phyloP scores from a whole-genome alignment of 139 green algal genomes.

The Pleodorina starrii region DNA sequence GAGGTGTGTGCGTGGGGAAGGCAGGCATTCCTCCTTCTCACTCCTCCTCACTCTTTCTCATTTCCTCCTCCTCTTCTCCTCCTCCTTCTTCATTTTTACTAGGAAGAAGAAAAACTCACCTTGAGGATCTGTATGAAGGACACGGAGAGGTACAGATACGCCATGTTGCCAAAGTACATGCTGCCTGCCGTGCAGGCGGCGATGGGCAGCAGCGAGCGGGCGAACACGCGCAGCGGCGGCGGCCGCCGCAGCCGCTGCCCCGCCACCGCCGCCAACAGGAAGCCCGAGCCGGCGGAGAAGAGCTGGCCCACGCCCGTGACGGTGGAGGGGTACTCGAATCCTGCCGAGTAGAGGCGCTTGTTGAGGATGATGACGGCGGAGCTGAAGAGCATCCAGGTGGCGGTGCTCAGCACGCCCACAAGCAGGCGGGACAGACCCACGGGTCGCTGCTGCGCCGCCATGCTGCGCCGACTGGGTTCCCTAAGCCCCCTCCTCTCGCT shows the following conservation, averaged over 20 bases:
- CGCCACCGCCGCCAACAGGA: slow-evolving; percentile 43
- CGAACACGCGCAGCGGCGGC: slow-evolving; percentile 12
- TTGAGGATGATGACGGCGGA: slow-evolving; percentile 80
- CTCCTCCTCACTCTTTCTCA: not conserved
- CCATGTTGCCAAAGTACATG: slow-evolving; percentile 73
- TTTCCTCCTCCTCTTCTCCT: not conserved
- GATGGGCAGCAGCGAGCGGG: slow-evolving; percentile 65
- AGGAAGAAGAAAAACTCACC: not conserved
- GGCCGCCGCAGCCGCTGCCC: slow-evolving; percentile 49
- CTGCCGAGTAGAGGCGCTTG: slow-evolving; percentile 72
- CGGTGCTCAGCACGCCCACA: slow-evolving; percentile 30
- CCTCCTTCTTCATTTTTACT: not conserved
- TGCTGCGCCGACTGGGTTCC: too few relatives aligned
- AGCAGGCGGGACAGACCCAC: not conserved
- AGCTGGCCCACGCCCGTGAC: slow-evolving; percentile 71
- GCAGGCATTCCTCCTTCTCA: not conserved
- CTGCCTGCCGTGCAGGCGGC: slow-evolving; percentile 56
- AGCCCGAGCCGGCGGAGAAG: slow-evolving; percentile 48
- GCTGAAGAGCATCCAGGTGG: slow-evolving; percentile 70
- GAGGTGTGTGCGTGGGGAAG: not conserved
- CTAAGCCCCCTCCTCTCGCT: too few relatives aligned
- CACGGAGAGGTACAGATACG: slow-evolving; percentile 79
- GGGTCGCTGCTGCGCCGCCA: too few relatives aligned
- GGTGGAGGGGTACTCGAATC: slow-evolving; percentile 73
- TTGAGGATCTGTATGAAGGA: slow-evolving; percentile 79